Evolutionary conservation across 1,284 basidiomycete species (phyloP), one percentile per base, ranked within the genome.

Genomic region (Ganoderma lingzhi): DNA sequence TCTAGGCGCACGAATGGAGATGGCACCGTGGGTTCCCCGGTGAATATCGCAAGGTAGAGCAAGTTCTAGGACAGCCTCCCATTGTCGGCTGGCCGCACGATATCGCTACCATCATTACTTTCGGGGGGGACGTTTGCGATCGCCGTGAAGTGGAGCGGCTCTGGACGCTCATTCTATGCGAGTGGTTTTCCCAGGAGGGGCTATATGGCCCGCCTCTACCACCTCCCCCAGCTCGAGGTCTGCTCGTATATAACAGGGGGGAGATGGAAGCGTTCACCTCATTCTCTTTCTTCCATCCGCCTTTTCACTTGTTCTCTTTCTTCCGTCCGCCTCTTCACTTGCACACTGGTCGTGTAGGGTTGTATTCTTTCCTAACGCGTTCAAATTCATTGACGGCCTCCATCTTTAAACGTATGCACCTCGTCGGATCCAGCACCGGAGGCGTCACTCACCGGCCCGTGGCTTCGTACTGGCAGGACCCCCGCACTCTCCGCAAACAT

Each of bases 311-410:
- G 63, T 58, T 69, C 68, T 53, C 55, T 62, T 69, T 69, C 64
- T 65, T 44, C 30, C 64, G 12, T 51, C 35, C 44, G 37, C n/a
- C 53, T 23, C 28, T 51, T 37, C 39, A 4, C 39, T 62, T 39
- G 45, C 68, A 65, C 64, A 69, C 68, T 58, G 68, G 68, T 32
- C 65, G 68, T 69, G 68, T 56, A 32, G 51, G 42, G 61, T 59
- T 61, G 63, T 37, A 45, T 63, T 62, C 61, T 45, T 65, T 62
- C 64, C 55, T 51, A 51, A 63, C 68, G 23, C 8, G 35, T 35
- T 35, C 35, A 41, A 62, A 35, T 65, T 62, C 61, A 35, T 62
- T 9, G 35, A 65, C 64, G 64, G 65, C 67, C 44, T 65, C 51
- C 60, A 37, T 42, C 53, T 65, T 37, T 30, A 48, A 55, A 59